Evolutionary conservation across 1,139 yeast genomes (phyloP), one percentile per base, ranked within the genome.

Genomic region (Lodderomyces parapsilosis): DNA sequence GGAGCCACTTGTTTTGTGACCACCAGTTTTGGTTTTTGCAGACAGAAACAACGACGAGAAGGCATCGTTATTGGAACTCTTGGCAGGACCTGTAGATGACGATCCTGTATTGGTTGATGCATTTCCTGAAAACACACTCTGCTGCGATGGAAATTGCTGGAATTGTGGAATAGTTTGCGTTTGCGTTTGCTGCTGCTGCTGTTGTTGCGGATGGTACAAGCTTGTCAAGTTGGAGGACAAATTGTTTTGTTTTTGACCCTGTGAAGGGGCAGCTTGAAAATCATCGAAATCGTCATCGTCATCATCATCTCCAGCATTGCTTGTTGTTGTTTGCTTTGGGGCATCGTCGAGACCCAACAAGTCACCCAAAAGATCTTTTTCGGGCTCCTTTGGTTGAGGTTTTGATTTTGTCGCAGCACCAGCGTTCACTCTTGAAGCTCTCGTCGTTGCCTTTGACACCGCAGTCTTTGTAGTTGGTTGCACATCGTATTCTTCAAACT

Each of bases 261-360:
- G 71, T 60, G 80, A 52, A 18, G 77, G 78, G 4, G 96, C 96
- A 43, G 87, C 81, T 64, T 91, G 97, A 76, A 91, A 91, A 54
- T 93, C 98, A 52, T 88, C 96, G 64, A 91, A 91, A 35, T 91
- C 98, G 54, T 90, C 97, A 51, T 86, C 95, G 37, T 83, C 89
- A 35, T 81, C 86, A 17, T 71, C 81, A 1, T n/a, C 23, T 18
- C 40, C 43, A 11, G 38, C 4, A 30, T 11, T 23, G 28, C 34
- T 18, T 38, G 27, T 10, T 30, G 36, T 3, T 6, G 6, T n/a
- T n/a, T 30, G 14, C 33, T 15, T 30, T 36, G 55, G 51, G 14
- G 66, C 49, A 28, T 65, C 74, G 46, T 72, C 78, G 49, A 79
- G 74, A 8, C 80, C 71, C 49, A 82, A 73, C 49, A 84, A 70